These are phyloP conservation scores for Eutypa lata DNA, from an alignment of 2,329 filamentous ascomycete genomes.

Conservation along the genomic window DNA sequence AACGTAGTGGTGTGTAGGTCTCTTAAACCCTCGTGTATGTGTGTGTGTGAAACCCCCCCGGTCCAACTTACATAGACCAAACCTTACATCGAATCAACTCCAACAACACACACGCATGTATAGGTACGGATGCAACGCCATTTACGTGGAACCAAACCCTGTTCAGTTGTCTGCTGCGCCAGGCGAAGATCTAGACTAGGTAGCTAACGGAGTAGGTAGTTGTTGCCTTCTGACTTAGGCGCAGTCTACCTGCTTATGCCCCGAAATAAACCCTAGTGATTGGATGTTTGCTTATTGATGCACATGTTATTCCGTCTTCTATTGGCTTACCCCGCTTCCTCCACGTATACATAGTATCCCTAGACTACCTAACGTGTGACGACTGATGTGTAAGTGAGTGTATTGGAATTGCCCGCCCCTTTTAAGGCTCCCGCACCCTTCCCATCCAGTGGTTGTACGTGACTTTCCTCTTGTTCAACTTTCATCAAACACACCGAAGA, in stretches of 20 bases:
- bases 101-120: too few relatives aligned
- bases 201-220: too few relatives aligned
- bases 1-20: too few relatives aligned
- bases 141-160: neutral
- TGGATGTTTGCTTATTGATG: constrained; percentile 19
- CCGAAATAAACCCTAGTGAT: constrained; percentile 15
- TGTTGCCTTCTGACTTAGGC: constrained; percentile 12
- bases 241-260: constrained; percentile 13
- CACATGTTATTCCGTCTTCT: constrained; percentile 12
- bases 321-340: constrained; percentile 31
- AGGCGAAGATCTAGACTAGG: neutral
- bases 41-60: too few relatives aligned
- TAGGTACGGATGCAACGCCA: neutral
- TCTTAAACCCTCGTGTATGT: too few relatives aligned
- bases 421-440: constrained; percentile 10
- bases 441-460: neutral
- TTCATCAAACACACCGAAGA: neutral
- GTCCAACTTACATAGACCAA: too few relatives aligned
- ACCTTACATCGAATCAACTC: too few relatives aligned
- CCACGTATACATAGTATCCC: constrained; percentile 2
- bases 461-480: constrained; percentile 2
- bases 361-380: neutral
- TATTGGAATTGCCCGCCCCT: constrained; percentile 6
- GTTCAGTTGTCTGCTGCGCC: neutral
- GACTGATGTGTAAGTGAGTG: neutral